phyloP scores from a whole-genome alignment of 73 alveolate species.

The Paramecium octaurelia region DNA sequence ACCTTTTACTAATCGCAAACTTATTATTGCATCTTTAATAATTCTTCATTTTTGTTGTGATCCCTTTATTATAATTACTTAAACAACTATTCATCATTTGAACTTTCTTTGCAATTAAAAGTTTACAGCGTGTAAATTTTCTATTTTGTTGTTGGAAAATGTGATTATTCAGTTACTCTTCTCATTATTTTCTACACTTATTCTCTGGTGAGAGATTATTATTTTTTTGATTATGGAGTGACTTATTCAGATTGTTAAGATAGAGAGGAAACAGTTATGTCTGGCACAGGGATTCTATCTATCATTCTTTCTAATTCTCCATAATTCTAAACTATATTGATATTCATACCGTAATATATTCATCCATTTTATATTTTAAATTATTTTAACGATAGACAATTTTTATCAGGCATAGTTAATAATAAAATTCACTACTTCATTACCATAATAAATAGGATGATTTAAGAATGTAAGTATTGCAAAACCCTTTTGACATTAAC shows the following conservation, averaged over 20 bases:
- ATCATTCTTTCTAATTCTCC: conserved; percentile 40
- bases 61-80: background rate
- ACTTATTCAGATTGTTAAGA: background rate
- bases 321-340: background rate
- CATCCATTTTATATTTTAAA: conserved; percentile 9
- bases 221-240: conserved; percentile 1
- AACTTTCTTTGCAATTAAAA: conserved; percentile 9
- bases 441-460: background rate
- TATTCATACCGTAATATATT: background rate
- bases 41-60: background rate
- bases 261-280: conserved; percentile 7
- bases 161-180: background rate
- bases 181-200: background rate
- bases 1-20: background rate
- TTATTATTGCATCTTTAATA: background rate
- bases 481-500: background rate
- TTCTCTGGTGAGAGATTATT: conserved; percentile 6
- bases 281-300: conserved; percentile 34
- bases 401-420: background rate
- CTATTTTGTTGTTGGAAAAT: background rate
- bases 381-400: background rate
- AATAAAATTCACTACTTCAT: background rate
- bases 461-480: background rate
- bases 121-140: background rate
- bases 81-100: background rate